Conservation (phyloP, 2,329 filamentous ascomycete species). For the Triangularia verruculosa region DNA sequence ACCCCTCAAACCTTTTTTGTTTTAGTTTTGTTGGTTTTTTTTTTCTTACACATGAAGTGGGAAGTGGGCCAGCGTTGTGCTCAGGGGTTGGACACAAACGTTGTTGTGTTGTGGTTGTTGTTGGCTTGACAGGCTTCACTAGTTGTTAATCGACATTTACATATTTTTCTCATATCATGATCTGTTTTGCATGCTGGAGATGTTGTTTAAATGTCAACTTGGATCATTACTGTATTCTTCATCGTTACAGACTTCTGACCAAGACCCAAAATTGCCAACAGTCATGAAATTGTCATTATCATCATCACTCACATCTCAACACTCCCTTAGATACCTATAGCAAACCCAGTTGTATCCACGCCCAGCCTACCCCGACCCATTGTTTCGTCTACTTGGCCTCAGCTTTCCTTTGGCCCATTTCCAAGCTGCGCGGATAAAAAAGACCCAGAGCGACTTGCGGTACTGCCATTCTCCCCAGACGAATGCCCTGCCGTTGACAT, state of each 20-base stretch:
- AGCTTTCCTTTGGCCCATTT: slow-evolving; percentile 6
- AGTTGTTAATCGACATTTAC: neutral
- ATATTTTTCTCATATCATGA: neutral
- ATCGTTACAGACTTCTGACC: neutral
- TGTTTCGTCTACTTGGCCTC: neutral
- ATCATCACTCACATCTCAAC: neutral
- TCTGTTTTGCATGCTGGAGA: neutral
- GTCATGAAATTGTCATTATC: neutral
- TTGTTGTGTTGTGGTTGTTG: neutral
- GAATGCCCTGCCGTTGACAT: neutral
- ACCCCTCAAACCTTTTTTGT: neutral
- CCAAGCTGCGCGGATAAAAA: slow-evolving; percentile 13
- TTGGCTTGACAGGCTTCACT: neutral
- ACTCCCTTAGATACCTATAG: no score
- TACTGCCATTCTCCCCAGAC: neutral
- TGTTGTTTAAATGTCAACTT: neutral
- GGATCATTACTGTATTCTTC: neutral
- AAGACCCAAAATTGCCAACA: neutral
- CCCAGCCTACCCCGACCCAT: neutral
- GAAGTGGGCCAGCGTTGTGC: neutral
- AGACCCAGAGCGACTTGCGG: neutral
- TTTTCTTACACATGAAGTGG: neutral
- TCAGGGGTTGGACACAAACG: neutral
- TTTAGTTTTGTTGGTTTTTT: neutral
- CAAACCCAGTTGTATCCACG: neutral